Base-by-base conservation (phyloP, 495 filamentous ascomycete genomes). In the Penicillium angulare region DNA sequence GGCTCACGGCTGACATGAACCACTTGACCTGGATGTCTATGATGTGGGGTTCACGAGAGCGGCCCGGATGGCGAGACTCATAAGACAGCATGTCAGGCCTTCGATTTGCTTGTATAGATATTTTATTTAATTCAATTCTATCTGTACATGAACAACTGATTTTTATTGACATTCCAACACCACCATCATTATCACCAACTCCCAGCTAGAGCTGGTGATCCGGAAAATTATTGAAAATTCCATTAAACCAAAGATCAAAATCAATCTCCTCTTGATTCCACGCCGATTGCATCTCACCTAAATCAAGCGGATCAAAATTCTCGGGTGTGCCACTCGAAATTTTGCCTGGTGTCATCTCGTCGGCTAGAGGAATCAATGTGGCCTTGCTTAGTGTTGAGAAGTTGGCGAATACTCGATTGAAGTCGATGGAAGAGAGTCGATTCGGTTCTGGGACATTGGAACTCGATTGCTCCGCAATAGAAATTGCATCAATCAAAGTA, bases 211-310 rank as follows among this genome's bases (percentile, higher is more conserved):
- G 20, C 3, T 52, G 45, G 38, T 59, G 43, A 1, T 40, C 55
- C 22, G 58, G 52, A 3, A 61, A 26, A 39, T 52, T 50, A 33
- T 64, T 58, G 32, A 67, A 67, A 12, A 64, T 61, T 18, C 53
- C 55, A 36, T 59, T 67, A 20, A 65, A 67, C 64, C 64, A 67
- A 8, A 47, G 45, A 22, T 67, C 64, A 12, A 67, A 67, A 29
- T 67, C 64, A 27, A 61, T 56, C 36, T 64, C 61, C 15, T 64
- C 57, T 17, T 55, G 50, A 9, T 61, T 55, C 61, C 61, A 64
- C 0, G 55, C 35, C 13, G 58, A 49, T 23, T 57, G 54, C 54
- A 64, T 54, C 33, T 64, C 58, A 12, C 56, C 42, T 1, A 57
- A 22, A 21, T 64, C 58, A 9, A 47, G 36, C 2, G 54, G 47